phyloP scores from a whole-genome alignment of 164 flowering plant species.

The Warburgia ugandensis region DNA sequence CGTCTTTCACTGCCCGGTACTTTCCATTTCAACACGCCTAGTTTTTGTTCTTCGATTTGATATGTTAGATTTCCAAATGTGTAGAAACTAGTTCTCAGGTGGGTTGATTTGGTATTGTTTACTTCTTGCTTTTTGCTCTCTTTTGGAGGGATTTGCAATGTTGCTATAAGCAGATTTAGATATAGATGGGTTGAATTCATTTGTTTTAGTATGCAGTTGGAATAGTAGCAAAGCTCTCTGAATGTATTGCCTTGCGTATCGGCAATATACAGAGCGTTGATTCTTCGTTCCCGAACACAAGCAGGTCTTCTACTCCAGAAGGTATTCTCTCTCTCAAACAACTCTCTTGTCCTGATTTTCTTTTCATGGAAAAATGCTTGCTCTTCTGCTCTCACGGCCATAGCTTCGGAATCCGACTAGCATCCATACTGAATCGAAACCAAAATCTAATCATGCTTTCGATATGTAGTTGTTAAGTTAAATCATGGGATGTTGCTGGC shows the following conservation, averaged over 20 bases:
- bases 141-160: neutral
- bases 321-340: constrained; percentile 29
- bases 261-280: constrained; percentile 85
- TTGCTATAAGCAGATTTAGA: neutral
- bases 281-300: constrained; percentile 80
- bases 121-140: neutral
- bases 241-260: constrained; percentile 81
- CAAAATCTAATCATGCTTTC: no score
- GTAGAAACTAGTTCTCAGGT: neutral
- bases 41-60: neutral
- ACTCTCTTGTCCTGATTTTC: neutral
- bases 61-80: neutral
- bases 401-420: no score
- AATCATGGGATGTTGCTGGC: no score
- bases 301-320: constrained; percentile 77
- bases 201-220: constrained; percentile 63
- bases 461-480: no score
- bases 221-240: constrained; percentile 84
- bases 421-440: no score
- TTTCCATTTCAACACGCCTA: constrained; percentile 8
- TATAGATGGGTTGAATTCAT: constrained; percentile 1
- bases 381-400: neutral
- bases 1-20: constrained; percentile 82
- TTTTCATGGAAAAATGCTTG: neutral
- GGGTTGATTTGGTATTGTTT: no score